Evolutionary conservation across 495 filamentous ascomycete species (phyloP).

Genomic region (Margaritispora aquatica): DNA sequence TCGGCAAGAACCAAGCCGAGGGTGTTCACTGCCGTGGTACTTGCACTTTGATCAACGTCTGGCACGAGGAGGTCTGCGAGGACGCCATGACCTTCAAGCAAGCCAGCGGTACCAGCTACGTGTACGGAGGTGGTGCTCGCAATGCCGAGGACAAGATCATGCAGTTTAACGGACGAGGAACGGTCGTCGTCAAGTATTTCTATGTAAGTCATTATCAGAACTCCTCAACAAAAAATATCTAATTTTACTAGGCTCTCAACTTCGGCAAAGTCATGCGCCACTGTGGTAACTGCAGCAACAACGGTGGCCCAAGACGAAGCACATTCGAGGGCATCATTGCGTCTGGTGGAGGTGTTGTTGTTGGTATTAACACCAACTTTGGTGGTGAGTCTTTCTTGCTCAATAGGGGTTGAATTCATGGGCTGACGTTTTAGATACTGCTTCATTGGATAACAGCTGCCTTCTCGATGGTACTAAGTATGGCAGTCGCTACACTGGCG

Average conservation of each 20-base stretch:
- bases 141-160: not conserved
- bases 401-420: too few species aligned
- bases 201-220: too few species aligned
- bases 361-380: not conserved
- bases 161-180: not conserved
- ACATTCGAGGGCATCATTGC: not conserved
- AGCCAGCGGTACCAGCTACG: not conserved
- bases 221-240: too few species aligned
- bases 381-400: too few species aligned
- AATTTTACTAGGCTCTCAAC: not conserved
- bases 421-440: too few species aligned
- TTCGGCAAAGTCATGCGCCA: not conserved
- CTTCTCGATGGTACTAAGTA: too few species aligned
- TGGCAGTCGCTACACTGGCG: too few species aligned
- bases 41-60: not conserved
- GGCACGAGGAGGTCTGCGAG: not conserved
- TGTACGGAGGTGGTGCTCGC: not conserved
- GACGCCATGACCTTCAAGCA: not conserved
- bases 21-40: not conserved
- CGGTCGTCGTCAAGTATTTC: too few species aligned
- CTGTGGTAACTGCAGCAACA: not conserved
- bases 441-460: too few species aligned
- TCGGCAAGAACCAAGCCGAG: not conserved
- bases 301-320: not conserved
- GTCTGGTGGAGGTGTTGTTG: not conserved